Base-by-base conservation (phyloP, 129 eudicot genomes). In the Flaveria sonorensis region DNA sequence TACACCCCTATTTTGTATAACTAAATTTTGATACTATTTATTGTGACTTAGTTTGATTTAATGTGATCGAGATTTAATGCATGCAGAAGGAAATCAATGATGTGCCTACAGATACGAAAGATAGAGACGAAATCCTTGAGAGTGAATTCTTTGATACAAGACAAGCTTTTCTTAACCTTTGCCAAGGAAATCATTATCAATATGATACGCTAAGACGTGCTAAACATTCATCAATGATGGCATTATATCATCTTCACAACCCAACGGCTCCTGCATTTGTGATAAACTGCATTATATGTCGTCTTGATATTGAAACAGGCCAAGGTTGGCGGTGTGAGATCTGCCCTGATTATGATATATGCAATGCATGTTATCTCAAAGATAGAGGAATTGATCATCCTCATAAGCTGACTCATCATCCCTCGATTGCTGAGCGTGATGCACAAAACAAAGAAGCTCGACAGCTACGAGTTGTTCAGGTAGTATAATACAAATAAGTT, bases 271-370 rank as follows among this genome's bases (percentile, higher is more conserved):
- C 96, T 43, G 97, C 99, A 52, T 89, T 91, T 84, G 96, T 95
- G 60, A 85, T 85, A 10, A 85, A 88, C 28, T 95, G 99, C 84
- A 68, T 81, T 74, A 48, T 26, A 13, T 92, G 96, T 64, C 87
- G 88, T 75, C 90, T 86, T 30, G 99, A 95, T 76, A 92, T 95
- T 32, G 99, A 95, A 85, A 71, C 96, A 19, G 99, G 99, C 24
- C 96, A 95, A 80, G 99, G 97, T 62, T 95, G 99, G 99, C 90
- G 96, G 39, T 95, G 99, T 74, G 99, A 95, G 74, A 84, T 85
- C 42, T 95, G 99, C 88, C 91, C 99, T 0, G 97, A 92, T 68
- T 95, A 88, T 82, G 97, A 95, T 77, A 77, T 92, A 9, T 95
- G 99, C 74, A 88, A 89, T 78, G 79, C 87, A 67, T 95, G 99